Evolutionary conservation across 2,329 filamentous ascomycete species (phyloP).

Genomic region (Cladophialophora psammophila): DNA sequence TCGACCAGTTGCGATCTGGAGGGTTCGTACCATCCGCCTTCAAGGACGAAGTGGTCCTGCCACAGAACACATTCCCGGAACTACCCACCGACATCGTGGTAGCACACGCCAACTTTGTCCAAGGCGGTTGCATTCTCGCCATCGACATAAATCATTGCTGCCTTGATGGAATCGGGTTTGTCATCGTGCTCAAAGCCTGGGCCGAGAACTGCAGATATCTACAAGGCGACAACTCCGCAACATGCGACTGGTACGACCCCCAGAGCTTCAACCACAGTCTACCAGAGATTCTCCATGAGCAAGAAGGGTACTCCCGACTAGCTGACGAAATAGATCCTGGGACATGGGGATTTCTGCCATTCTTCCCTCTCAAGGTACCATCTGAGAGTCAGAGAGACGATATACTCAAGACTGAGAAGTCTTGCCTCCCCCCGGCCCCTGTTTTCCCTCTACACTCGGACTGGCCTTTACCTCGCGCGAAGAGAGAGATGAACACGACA

Average conservation of each 20-base stretch:
- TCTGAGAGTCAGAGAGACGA: too few species aligned
- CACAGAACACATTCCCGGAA: slow-evolving; percentile 13
- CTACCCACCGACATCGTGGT: slow-evolving; percentile 38
- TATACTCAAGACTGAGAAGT: too few species aligned
- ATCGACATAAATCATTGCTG: neutral
- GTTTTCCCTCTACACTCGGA: neutral
- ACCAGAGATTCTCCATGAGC: slow-evolving; percentile 12
- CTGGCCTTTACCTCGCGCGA: neutral
- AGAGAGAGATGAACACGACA: slow-evolving; percentile 4
- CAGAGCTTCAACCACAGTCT: slow-evolving; percentile 19
- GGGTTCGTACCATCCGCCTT: slow-evolving; percentile 11
- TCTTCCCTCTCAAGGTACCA: slow-evolving; percentile 1
- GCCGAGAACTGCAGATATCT: slow-evolving; percentile 9
- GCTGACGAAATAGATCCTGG: slow-evolving; percentile 2
- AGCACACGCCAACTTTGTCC: slow-evolving; percentile 44
- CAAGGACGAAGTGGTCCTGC: slow-evolving; percentile 13
- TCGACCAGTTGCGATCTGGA: neutral
- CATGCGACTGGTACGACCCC: slow-evolving; percentile 15
- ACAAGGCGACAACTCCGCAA: slow-evolving; percentile 8
- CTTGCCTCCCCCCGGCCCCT: neutral
- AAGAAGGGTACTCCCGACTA: neutral
- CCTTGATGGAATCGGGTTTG: slow-evolving; percentile 12
- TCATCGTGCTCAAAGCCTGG: slow-evolving; percentile 9
- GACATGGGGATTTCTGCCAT: slow-evolving; percentile 4
- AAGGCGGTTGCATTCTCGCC: slow-evolving; percentile 35